A percentile compares a stretch with the other conserved stretches of the same genome.
phyloP scores from a whole-genome alignment of 352 stramenopile species.

The Peronospora belbahrii region DNA sequence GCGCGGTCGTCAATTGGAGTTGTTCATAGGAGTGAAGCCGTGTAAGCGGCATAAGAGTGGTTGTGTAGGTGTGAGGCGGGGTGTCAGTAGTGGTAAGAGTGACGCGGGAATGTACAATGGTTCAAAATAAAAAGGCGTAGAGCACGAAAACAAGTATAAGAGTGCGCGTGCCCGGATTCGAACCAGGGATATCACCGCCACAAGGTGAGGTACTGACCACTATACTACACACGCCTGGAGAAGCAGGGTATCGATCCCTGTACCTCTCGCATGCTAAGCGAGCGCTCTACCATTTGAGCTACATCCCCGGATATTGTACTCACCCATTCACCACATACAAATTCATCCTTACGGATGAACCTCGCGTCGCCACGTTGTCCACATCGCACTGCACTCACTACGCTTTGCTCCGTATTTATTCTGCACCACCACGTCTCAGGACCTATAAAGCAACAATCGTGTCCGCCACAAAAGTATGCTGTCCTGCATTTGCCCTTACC shows the following conservation, averaged over 20 bases:
- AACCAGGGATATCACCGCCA: constrained; percentile 13
- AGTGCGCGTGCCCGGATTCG: constrained; percentile 11
- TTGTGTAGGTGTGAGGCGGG: too few species aligned
- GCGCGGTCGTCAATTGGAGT: not conserved
- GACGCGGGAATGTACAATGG: not conserved
- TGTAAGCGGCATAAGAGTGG: too few species aligned
- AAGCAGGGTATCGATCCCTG: constrained; percentile 17
- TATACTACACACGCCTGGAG: constrained; percentile 16
- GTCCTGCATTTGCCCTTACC: too few species aligned
- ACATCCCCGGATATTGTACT: constrained; percentile 2
- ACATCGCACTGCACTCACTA: not conserved
- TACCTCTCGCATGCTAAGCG: constrained; percentile 7
- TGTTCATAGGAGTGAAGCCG: not conserved
- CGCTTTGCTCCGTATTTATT: too few species aligned
- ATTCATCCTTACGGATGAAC: not conserved
- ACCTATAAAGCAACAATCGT: too few species aligned
- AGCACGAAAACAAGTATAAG: not conserved
- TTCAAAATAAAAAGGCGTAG: not conserved
- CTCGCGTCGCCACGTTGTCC: not conserved
- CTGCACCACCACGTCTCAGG: too few species aligned
- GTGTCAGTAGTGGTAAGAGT: not conserved
- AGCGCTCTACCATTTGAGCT: constrained; percentile 8
- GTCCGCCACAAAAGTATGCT: too few species aligned
- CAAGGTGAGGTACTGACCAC: constrained; percentile 16
- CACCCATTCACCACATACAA: not conserved